Conservation (phyloP, 1,139 yeast species). For the Saccharomyces hybrid region DNA sequence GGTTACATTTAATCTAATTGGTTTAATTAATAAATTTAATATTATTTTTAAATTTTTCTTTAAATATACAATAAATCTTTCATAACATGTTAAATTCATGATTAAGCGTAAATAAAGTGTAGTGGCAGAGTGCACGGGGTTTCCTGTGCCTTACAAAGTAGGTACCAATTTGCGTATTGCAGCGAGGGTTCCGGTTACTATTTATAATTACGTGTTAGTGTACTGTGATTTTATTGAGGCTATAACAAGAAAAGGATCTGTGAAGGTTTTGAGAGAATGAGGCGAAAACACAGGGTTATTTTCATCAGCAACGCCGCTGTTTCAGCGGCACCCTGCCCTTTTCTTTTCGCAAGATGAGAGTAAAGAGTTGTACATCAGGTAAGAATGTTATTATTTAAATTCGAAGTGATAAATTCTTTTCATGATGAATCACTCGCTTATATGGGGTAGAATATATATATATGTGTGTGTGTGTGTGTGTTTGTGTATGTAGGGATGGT, state of each 20-base stretch:
- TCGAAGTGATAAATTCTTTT: not conserved
- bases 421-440: not conserved
- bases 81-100: not conserved
- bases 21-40: conserved; percentile 6
- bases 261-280: no score
- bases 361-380: not conserved
- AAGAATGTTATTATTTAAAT: not conserved
- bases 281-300: no score
- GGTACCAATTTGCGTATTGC: not conserved
- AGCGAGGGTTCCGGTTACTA: not conserved
- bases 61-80: conserved; percentile 2
- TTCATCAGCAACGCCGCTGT: no score
- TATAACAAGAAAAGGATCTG: no score
- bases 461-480: not conserved
- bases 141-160: not conserved
- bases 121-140: not conserved
- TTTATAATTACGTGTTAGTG: no score
- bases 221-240: no score
- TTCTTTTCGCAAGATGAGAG: not conserved
- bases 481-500: no score
- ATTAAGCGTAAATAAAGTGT: not conserved
- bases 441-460: not conserved
- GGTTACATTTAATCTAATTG: conserved; percentile 73
- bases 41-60: not conserved
- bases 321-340: no score